These are phyloP conservation scores for Xylariaceae sp. DNA, from an alignment of 2,329 filamentous ascomycete species.

Conservation along the genomic window DNA sequence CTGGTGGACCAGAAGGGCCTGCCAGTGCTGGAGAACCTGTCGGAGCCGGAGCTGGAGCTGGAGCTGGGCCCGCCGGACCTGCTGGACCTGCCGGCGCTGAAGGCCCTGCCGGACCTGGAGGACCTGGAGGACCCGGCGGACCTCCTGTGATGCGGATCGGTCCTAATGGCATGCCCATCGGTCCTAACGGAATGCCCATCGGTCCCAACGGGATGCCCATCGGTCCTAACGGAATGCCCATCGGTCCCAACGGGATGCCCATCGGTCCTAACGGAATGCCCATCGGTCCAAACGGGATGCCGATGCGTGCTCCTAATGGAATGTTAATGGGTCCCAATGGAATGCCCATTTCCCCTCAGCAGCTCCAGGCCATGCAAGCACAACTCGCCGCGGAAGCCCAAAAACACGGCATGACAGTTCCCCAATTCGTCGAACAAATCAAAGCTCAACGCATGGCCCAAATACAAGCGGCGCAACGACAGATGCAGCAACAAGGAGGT, in stretches of 20 bases:
- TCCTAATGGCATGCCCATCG: conserved; percentile 12
- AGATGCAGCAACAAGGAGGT: conserved; percentile 37
- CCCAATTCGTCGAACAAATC: conserved; percentile 71
- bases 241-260: background rate
- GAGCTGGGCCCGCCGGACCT: background rate
- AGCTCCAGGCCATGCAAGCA: conserved; percentile 77
- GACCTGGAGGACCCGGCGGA: conserved; percentile 17
- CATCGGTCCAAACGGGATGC: background rate
- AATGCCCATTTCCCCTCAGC: conserved; percentile 63
- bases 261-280: conserved; percentile 15
- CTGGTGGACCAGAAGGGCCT: conserved; percentile 20
- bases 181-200: background rate
- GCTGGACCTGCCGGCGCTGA: conserved; percentile 13
- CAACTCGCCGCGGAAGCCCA: conserved; percentile 78
- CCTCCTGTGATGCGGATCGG: conserved; percentile 6
- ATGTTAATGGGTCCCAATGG: conserved; percentile 21
- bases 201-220: conserved; percentile 14
- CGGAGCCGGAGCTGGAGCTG: background rate
- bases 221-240: conserved; percentile 9
- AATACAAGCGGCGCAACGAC: conserved; percentile 36
- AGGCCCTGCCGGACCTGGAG: conserved; percentile 12
- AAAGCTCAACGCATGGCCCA: conserved; percentile 52
- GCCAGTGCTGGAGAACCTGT: conserved; percentile 17
- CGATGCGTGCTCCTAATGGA: background rate
- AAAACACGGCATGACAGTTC: conserved; percentile 77